Conservation (phyloP, 768 basidiomycete species). For the Bullera alba region DNA sequence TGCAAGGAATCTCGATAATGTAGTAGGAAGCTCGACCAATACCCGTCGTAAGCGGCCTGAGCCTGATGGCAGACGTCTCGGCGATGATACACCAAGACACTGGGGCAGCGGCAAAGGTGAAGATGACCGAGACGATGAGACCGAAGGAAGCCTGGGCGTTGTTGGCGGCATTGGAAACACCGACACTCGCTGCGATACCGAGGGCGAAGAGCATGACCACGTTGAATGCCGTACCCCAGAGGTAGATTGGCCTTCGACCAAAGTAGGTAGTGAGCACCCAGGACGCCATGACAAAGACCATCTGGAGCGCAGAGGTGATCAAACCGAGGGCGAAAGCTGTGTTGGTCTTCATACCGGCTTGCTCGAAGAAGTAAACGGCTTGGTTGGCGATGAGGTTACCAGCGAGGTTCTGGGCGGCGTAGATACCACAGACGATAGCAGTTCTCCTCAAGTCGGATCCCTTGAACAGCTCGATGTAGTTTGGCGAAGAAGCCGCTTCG, state of each 20-base stretch:
- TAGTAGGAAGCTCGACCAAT: conserved; percentile 38
- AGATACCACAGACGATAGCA: conserved; percentile 32
- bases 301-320: conserved; percentile 33
- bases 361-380: conserved; percentile 34
- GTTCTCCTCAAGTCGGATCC: conserved; percentile 33
- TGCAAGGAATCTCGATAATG: conserved; percentile 33
- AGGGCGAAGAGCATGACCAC: conserved; percentile 26
- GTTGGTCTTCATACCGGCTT: conserved; percentile 27
- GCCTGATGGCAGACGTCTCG: conserved; percentile 33
- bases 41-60: conserved; percentile 35
- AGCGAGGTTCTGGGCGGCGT: conserved; percentile 37
- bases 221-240: conserved; percentile 34
- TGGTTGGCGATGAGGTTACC: conserved; percentile 34
- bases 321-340: conserved; percentile 34
- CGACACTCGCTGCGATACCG: conserved; percentile 31
- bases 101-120: conserved; percentile 31
- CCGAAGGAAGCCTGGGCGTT: conserved; percentile 34
- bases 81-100: conserved; percentile 26
- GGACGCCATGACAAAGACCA: conserved; percentile 22
- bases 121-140: conserved; percentile 28
- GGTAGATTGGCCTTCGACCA: conserved; percentile 36
- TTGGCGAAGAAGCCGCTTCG: conserved; percentile 15
- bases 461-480: conserved; percentile 35
- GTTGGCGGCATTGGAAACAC: conserved; percentile 8
- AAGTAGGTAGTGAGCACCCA: conserved; percentile 37